These are phyloP conservation scores for Panus rudis DNA, from an alignment of 768 basidiomycete genomes.

Conservation along the genomic window DNA sequence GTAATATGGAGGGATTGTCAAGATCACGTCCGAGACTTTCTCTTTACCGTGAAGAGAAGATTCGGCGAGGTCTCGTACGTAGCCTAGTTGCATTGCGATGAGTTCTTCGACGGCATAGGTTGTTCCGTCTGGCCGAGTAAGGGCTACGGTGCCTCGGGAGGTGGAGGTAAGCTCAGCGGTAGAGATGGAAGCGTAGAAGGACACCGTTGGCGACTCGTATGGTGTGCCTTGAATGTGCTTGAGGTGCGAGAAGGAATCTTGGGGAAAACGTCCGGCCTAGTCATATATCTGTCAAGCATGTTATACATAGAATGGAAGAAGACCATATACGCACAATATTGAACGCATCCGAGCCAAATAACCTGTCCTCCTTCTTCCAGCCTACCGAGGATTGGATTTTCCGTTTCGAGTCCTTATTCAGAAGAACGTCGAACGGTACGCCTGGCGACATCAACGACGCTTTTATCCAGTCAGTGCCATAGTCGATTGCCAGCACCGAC, in stretches of 20 bases:
- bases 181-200: conserved; percentile 40
- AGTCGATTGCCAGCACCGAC: conserved; percentile 92
- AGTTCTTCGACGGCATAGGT: conserved; percentile 87
- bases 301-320: too few relatives aligned
- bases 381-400: conserved; percentile 88
- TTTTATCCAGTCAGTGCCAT: conserved; percentile 97
- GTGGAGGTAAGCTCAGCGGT: conserved; percentile 34
- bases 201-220: conserved; percentile 47
- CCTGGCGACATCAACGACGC: conserved; percentile 55
- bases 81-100: conserved; percentile 88
- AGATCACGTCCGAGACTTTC: conserved; percentile 73
- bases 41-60: conserved; percentile 55
- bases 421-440: conserved; percentile 84
- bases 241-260: conserved; percentile 77
- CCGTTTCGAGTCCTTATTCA: conserved; percentile 95
- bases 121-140: conserved; percentile 54
- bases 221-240: conserved; percentile 79
- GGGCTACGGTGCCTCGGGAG: conserved; percentile 49
- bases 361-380: conserved; percentile 85
- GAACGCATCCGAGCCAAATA: conserved; percentile 86
- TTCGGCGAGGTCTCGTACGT: conserved; percentile 86
- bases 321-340: conserved; percentile 58
- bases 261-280: conserved; percentile 89
- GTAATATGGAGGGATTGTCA: conserved; percentile 89
- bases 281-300: background rate